Conservation (phyloP, 1,284 basidiomycete species). For the Paramarasmius palmivorus region DNA sequence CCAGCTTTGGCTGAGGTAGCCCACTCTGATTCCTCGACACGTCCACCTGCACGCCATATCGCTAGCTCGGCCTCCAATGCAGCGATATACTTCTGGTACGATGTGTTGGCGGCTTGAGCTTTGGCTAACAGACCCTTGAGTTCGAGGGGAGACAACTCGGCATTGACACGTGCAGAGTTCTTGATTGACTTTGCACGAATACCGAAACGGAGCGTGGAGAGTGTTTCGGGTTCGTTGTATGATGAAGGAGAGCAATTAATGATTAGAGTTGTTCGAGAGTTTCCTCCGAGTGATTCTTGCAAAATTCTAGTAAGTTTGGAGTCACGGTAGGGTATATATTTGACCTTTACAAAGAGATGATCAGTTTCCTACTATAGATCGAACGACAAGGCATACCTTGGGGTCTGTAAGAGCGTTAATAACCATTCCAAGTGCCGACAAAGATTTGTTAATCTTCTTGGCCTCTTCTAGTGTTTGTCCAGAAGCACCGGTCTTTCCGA, state of each 20-base stretch:
- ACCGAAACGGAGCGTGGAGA: conserved; percentile 98
- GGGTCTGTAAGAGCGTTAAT: conserved; percentile 98
- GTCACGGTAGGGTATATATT: conserved; percentile 98
- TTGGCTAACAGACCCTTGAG: conserved; percentile 92
- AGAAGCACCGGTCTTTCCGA: conserved; percentile 98
- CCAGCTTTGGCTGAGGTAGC: conserved; percentile 66
- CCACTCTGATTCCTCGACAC: conserved; percentile 88
- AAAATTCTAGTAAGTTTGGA: conserved; percentile 99
- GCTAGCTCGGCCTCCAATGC: conserved; percentile 90
- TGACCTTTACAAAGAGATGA: conserved; percentile 59
- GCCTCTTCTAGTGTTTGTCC: conserved; percentile 99
- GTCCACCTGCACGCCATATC: conserved; percentile 88
- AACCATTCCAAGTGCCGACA: conserved; percentile 99
- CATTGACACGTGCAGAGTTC: conserved; percentile 99
- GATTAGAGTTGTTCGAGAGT: conserved; percentile 97
- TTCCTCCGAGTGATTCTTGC: conserved; percentile 99
- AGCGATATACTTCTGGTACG: conserved; percentile 86
- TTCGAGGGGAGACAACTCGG: conserved; percentile 95
- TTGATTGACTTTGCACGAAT: conserved; percentile 99
- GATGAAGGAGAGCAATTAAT: conserved; percentile 99
- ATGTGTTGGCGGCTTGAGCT: conserved; percentile 83
- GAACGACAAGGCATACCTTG: conserved; percentile 56
- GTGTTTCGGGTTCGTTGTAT: conserved; percentile 96
- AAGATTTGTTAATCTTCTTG: conserved; percentile 99
- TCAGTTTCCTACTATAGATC: conserved; percentile 6